Percentiles rank a stretch among this genome's conserved stretches.
Conservation (phyloP, 2,329 filamentous ascomycete species). For the Colletotrichum tanaceti region DNA sequence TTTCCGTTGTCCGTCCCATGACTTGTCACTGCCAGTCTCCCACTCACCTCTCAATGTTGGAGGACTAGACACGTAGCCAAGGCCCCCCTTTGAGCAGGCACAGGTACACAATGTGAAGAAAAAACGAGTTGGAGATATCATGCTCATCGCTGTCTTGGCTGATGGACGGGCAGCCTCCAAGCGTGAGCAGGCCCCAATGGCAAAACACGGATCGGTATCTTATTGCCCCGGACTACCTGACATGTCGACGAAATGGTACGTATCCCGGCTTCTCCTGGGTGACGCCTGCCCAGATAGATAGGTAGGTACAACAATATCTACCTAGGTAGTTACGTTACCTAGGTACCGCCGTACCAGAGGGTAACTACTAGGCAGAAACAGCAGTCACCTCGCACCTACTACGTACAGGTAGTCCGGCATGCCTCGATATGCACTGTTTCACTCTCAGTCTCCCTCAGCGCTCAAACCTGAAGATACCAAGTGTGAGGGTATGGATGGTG, state of each 20-base stretch:
- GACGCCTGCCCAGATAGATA: no score
- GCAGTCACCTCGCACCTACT: constrained; percentile 4
- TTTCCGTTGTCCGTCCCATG: background rate
- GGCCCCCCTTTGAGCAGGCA: no score
- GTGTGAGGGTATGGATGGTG: background rate
- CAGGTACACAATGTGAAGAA: no score
- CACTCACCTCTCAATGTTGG: background rate
- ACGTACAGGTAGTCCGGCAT: background rate
- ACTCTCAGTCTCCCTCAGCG: no score
- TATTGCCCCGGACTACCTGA: constrained; percentile 24
- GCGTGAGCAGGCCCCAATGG: background rate
- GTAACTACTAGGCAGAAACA: background rate
- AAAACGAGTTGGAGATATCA: no score
- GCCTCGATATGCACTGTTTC: background rate
- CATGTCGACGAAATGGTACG: constrained; percentile 4
- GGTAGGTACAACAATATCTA: no score
- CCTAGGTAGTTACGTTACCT: no score
- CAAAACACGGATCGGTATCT: constrained; percentile 27
- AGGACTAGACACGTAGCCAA: no score
- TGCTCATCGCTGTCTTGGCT: background rate
- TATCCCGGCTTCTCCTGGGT: background rate
- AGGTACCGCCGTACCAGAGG: background rate
- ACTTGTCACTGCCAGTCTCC: background rate
- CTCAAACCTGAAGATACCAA: background rate
- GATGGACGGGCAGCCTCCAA: background rate